Conservation (phyloP, 2,329 filamentous ascomycete species). For the Neofusicoccum sp. region DNA sequence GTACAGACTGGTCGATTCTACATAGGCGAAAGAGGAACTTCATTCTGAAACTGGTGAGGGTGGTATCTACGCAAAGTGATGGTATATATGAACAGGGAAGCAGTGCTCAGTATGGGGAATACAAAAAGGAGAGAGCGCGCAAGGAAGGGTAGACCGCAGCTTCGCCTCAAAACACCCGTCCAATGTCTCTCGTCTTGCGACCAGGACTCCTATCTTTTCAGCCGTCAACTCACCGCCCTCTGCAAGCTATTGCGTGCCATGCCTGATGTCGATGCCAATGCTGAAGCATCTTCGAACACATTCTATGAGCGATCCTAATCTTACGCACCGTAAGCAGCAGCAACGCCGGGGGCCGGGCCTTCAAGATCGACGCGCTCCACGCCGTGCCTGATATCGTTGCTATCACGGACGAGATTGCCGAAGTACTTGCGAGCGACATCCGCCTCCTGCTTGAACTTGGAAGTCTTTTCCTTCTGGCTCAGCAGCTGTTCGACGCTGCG, state of each 20-base stretch:
- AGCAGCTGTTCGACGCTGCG: conserved; percentile 79
- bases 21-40: neutral
- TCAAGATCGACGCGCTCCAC: conserved; percentile 55
- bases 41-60: conserved; percentile 5
- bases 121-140: neutral
- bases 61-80: conserved; percentile 16
- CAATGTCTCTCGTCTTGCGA: neutral
- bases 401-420: conserved; percentile 71
- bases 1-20: neutral
- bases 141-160: neutral
- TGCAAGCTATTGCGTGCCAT: neutral
- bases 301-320: too few relatives aligned
- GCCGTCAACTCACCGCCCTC: neutral
- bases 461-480: conserved; percentile 76
- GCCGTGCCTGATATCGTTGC: conserved; percentile 47
- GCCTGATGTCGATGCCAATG: neutral
- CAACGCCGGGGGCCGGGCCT: conserved; percentile 47
- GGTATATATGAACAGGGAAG: conserved; percentile 10
- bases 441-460: conserved; percentile 77
- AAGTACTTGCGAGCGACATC: conserved; percentile 90
- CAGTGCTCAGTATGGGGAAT: neutral
- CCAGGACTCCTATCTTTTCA: neutral
- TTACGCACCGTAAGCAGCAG: conserved; percentile 28
- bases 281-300: neutral
- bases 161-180: conserved; percentile 10